Conservation (phyloP, 1,139 yeast species). For the Saccharomyces hybrid region DNA sequence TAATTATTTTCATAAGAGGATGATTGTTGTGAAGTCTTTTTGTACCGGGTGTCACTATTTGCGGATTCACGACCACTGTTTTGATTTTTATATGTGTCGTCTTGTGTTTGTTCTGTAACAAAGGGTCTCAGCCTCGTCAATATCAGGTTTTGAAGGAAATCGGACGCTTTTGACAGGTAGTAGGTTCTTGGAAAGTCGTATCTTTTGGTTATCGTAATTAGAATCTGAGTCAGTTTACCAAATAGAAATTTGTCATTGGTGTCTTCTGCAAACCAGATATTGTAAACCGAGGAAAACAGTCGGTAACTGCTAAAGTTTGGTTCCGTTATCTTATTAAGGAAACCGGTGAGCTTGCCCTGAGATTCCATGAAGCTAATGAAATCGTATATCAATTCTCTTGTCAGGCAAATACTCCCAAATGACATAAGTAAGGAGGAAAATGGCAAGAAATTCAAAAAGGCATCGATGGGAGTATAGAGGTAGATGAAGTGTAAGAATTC, state of each 20-base stretch:
- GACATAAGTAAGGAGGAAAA: slow-evolving; percentile 3
- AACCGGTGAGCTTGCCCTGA: slow-evolving; percentile 7
- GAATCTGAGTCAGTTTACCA: slow-evolving; percentile 5
- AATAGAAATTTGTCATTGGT: slow-evolving; percentile 6
- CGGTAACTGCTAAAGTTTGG: slow-evolving; percentile 7
- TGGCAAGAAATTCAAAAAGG: slow-evolving; percentile 7
- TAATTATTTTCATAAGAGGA: background rate
- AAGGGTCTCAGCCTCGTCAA: background rate
- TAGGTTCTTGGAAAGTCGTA: slow-evolving; percentile 3
- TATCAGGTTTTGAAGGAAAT: background rate
- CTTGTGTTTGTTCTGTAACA: background rate
- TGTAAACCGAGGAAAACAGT: background rate
- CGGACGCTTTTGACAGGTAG: background rate
- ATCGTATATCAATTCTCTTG: slow-evolving; percentile 8
- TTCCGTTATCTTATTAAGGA: slow-evolving; percentile 8
- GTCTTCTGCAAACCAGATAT: background rate
- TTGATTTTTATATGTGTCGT: background rate
- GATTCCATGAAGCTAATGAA: slow-evolving; percentile 10
- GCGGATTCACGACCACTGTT: background rate
- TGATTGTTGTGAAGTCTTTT: background rate
- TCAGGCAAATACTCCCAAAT: background rate
- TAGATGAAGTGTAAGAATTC: slow-evolving; percentile 7
- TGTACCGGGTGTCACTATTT: background rate
- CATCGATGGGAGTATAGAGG: slow-evolving; percentile 9
- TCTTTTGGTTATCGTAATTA: background rate